A percentile compares a stretch with the other conserved stretches of the same genome.
Conservation (phyloP, 2,329 filamentous ascomycete genomes). For the Curvularia sp. region DNA sequence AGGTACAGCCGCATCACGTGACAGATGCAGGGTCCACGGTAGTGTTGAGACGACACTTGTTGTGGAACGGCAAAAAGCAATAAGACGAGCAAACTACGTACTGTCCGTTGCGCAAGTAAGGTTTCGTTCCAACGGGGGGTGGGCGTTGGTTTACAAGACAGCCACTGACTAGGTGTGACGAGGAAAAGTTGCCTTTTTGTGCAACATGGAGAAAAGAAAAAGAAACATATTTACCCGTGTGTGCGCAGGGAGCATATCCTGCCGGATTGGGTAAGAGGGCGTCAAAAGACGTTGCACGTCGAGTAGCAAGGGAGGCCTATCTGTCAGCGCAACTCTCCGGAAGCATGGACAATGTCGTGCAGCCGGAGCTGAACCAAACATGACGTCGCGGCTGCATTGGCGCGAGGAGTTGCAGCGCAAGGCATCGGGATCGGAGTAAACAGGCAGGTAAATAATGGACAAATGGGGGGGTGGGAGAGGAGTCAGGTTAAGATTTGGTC, state of each 20-base stretch:
- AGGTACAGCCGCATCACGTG: slow-evolving; percentile 23
- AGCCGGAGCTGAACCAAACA: not conserved
- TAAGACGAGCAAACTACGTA: not conserved
- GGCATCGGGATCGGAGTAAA: slow-evolving; percentile 10
- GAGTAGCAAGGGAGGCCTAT: not conserved
- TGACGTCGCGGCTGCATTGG: slow-evolving; percentile 10
- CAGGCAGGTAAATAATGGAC: slow-evolving; percentile 4
- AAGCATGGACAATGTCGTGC: slow-evolving; percentile 5
- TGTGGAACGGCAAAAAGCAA: slow-evolving; percentile 1
- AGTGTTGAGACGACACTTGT: not conserved
- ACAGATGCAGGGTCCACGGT: slow-evolving; percentile 16
- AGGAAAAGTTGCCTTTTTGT: not conserved
- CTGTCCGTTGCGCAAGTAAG: not conserved
- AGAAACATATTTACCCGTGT: not conserved
- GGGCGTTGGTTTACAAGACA: not conserved
- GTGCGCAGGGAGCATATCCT: not conserved
- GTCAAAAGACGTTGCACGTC: slow-evolving; percentile 3
- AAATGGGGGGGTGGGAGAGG: not conserved
- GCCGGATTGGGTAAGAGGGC: not conserved
- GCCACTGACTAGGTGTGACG: not conserved
- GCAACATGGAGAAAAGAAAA: not conserved
- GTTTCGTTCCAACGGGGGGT: not conserved
- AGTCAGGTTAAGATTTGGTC: slow-evolving; percentile 35
- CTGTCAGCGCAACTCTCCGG: slow-evolving; percentile 8
- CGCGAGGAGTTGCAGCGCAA: slow-evolving; percentile 7